A percentile compares a stretch with the other conserved stretches of the same genome.
Conservation (phyloP, 106 monocot genomes). For the Dendrobium officinale region DNA sequence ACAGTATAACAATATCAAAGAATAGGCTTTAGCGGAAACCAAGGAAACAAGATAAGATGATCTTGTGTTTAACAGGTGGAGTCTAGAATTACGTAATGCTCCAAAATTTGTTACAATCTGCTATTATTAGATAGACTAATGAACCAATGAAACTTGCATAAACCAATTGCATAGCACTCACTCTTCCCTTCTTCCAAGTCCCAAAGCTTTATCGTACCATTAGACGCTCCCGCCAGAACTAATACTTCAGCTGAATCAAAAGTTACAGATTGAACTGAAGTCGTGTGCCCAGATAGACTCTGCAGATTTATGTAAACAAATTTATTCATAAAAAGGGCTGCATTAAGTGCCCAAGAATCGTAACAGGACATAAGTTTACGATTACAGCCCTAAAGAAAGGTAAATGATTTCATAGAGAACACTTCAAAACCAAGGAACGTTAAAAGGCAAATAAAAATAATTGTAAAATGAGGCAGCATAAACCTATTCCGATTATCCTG, state of each 20-base stretch:
- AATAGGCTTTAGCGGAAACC: neutral
- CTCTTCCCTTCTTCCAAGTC: conserved; percentile 84
- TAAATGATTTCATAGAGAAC: neutral
- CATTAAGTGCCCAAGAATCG: neutral
- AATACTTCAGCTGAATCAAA: conserved; percentile 75
- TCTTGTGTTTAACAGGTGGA: neutral
- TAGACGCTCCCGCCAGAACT: conserved; percentile 81
- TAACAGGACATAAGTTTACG: neutral
- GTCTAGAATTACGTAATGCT: neutral
- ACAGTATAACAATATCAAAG: neutral
- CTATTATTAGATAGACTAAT: neutral
- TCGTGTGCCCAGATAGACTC: conserved; percentile 75
- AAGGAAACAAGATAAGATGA: neutral
- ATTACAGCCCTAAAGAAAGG: neutral
- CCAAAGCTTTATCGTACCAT: conserved; percentile 86
- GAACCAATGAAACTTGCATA: neutral
- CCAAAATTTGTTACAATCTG: neutral
- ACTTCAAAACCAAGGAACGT: neutral
- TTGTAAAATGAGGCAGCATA: neutral
- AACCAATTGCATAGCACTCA: conserved; percentile 25
- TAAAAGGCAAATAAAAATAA: neutral
- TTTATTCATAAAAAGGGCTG: conserved; percentile 1
- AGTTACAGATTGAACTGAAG: conserved; percentile 68
- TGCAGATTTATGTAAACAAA: conserved; percentile 23
- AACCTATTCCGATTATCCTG: neutral